Percentiles rank a stretch among this genome's conserved stretches.
Evolutionary conservation across 371 early-diverging fungal species (phyloP).

Genomic region (Mucor racemosus): DNA sequence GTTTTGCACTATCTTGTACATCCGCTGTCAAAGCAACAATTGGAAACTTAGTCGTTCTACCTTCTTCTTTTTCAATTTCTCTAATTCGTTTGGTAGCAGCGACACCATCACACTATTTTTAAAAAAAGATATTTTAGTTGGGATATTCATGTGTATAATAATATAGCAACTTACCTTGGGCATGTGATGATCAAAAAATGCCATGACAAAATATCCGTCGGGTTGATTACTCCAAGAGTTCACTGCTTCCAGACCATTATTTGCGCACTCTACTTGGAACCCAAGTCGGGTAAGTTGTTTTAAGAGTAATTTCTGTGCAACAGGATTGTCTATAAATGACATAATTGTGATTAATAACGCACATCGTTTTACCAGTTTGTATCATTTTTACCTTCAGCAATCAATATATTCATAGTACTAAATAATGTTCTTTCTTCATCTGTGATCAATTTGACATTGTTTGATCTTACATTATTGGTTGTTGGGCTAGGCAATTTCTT

Average conservation of each 20-base stretch:
- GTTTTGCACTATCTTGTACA: conserved; percentile 53
- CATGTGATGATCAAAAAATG: conserved; percentile 57
- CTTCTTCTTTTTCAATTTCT: conserved; percentile 32
- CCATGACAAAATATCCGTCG: conserved; percentile 38
- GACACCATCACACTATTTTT: conserved; percentile 49
- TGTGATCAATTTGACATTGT: conserved; percentile 23
- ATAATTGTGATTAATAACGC: conserved; percentile 4
- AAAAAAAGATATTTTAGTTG: background rate
- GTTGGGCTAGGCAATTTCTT: conserved; percentile 2
- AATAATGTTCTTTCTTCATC: conserved; percentile 36
- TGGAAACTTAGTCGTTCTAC: conserved; percentile 22
- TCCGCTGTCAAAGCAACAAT: conserved; percentile 52
- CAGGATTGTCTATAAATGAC: conserved; percentile 45
- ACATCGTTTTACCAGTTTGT: background rate
- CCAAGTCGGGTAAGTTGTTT: conserved; percentile 50
- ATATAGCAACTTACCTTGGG: conserved; percentile 36
- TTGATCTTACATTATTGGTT: conserved; percentile 9
- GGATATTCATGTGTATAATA: background rate
- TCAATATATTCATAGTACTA: conserved; percentile 43
- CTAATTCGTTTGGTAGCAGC: conserved; percentile 50
- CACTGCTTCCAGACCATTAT: conserved; percentile 50
- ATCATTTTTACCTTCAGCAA: conserved; percentile 45
- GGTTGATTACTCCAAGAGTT: conserved; percentile 42
- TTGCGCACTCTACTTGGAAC: conserved; percentile 49
- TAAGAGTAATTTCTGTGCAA: conserved; percentile 47